Percentiles rank a stretch among this genome's conserved stretches.
Evolutionary conservation across 208 protist genomes (phyloP).

Genomic region (Trypanosoma melophagium): DNA sequence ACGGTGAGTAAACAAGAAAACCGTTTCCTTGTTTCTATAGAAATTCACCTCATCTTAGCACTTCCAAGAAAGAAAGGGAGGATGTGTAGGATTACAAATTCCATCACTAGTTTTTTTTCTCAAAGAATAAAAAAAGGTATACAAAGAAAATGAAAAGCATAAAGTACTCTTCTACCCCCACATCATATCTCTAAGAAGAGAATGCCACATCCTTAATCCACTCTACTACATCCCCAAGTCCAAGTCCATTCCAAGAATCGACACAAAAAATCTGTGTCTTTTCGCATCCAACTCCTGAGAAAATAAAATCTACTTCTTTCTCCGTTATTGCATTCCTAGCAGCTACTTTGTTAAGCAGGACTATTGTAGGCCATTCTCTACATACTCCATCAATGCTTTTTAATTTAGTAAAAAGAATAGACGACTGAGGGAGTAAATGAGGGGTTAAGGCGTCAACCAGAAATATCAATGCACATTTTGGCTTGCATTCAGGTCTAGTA

Average conservation of each 20-base stretch:
- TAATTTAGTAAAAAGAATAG: constrained; percentile 40
- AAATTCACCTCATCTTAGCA: no score
- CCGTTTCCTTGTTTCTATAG: no score
- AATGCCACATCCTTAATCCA: constrained; percentile 36
- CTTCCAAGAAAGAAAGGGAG: no score
- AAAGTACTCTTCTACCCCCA: no score
- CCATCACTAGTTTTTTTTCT: background rate
- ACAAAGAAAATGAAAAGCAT: no score
- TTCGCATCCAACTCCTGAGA: constrained; percentile 15
- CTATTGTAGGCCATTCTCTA: constrained; percentile 47
- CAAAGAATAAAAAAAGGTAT: background rate
- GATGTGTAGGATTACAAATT: no score
- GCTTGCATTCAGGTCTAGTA: background rate
- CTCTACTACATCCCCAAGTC: constrained; percentile 47
- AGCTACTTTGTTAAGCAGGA: constrained; percentile 67
- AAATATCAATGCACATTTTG: constrained; percentile 50
- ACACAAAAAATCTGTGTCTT: constrained; percentile 41
- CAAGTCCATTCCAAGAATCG: constrained; percentile 80
- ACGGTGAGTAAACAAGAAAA: no score
- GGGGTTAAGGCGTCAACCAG: constrained; percentile 63
- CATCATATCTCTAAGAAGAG: background rate
- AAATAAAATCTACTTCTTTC: constrained; percentile 39
- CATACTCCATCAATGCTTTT: constrained; percentile 37
- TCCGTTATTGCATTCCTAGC: constrained; percentile 43
- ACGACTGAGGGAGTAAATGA: constrained; percentile 54